phyloP scores from a whole-genome alignment of 768 basidiomycete species.

The Lactarius psammicola region DNA sequence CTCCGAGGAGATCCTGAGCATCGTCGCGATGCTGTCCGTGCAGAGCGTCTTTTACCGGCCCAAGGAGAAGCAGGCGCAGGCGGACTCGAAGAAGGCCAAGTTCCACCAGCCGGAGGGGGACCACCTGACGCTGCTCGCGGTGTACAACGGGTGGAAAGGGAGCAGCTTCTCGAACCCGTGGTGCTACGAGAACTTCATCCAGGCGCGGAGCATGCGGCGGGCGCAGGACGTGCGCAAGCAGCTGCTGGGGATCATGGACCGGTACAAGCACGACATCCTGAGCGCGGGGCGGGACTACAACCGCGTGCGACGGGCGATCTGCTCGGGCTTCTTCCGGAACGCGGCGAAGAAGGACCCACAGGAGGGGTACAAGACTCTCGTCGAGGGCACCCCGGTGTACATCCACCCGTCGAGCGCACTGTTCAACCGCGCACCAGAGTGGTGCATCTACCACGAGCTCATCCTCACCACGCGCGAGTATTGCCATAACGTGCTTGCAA shows the following conservation, averaged over 20 bases:
- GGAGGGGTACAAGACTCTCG: conserved; percentile 97
- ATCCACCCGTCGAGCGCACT: conserved; percentile 96
- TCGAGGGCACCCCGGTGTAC: conserved; percentile 98
- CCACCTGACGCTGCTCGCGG: conserved; percentile 85
- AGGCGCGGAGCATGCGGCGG: conserved; percentile 93
- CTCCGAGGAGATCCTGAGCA: conserved; percentile 95
- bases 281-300: conserved; percentile 94
- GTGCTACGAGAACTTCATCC: conserved; percentile 99
- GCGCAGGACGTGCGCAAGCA: conserved; percentile 99
- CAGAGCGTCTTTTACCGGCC: conserved; percentile 97
- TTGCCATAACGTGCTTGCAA: conserved; percentile 88
- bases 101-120: conserved; percentile 99
- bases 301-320: conserved; percentile 89
- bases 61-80: conserved; percentile 99
- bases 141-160: conserved; percentile 98
- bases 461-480: conserved; percentile 96
- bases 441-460: conserved; percentile 94
- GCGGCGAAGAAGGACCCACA: conserved; percentile 98
- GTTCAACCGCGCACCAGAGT: conserved; percentile 96
- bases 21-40: conserved; percentile 96
- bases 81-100: conserved; percentile 99
- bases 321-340: conserved; percentile 96
- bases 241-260: conserved; percentile 97
- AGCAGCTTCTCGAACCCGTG: conserved; percentile 97
- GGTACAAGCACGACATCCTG: conserved; percentile 96